phyloP scores from a whole-genome alignment of 2,329 filamentous ascomycete genomes.

The Epichloe uncinata region DNA sequence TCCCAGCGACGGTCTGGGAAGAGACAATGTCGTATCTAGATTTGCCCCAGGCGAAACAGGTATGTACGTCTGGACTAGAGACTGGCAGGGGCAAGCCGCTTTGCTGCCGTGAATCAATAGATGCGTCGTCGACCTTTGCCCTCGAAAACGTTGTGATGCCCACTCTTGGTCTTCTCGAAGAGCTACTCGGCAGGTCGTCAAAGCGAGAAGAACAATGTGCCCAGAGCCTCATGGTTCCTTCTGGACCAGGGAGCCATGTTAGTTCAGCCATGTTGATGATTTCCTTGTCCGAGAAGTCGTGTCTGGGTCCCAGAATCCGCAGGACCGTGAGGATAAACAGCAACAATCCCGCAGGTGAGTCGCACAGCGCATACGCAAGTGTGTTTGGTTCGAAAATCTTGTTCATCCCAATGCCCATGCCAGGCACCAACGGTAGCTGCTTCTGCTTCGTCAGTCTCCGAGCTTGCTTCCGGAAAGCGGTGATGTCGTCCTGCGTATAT shows the following conservation, averaged over 20 bases:
- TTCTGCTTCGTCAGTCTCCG: conserved; percentile 3
- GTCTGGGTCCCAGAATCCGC: conserved; percentile 25
- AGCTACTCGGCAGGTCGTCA: conserved; percentile 11
- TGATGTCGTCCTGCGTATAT: conserved; percentile 40
- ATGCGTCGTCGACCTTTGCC: conserved; percentile 16
- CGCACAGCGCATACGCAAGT: conserved; percentile 45
- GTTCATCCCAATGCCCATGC: conserved; percentile 17
- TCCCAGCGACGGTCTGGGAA: conserved; percentile 25
- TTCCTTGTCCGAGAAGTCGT: conserved; percentile 34
- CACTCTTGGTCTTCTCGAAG: conserved; percentile 23
- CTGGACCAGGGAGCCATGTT: conserved; percentile 54
- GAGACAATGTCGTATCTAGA: conserved; percentile 29
- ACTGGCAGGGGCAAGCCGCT: conserved; percentile 10
- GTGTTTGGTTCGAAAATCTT: conserved; percentile 36
- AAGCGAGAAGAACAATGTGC: conserved; percentile 27
- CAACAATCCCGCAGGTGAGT: conserved; percentile 46
- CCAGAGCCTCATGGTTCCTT: conserved; percentile 45
- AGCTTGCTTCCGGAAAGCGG: conserved; percentile 20
- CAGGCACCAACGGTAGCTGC: conserved; percentile 8
- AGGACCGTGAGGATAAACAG: conserved; percentile 39
- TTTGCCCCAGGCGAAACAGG: conserved; percentile 36
- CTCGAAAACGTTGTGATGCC: conserved; percentile 33
- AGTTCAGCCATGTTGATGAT: conserved; percentile 48
- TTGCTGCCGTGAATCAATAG: neutral
- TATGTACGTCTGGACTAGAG: conserved; percentile 20